A percentile compares a stretch with the other conserved stretches of the same genome.
Conservation (phyloP, 1,139 yeast genomes). For the Diutina mesorugosa region DNA sequence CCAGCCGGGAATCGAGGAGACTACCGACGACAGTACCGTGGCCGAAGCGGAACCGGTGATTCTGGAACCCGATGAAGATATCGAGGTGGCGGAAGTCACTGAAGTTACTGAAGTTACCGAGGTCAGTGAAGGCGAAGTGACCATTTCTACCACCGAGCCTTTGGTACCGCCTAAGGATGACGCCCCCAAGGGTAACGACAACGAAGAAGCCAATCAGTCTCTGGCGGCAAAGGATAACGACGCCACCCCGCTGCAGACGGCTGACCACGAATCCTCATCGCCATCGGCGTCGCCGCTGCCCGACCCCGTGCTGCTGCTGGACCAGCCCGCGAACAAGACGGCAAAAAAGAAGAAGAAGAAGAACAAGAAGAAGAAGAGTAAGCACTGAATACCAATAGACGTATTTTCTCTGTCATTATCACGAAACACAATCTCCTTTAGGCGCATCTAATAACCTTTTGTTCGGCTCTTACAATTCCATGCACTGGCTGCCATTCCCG, state of each 20-base stretch:
- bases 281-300: not conserved
- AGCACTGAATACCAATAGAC: not conserved
- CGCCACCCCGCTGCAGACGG: not conserved
- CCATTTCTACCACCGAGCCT: not conserved
- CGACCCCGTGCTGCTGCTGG: not conserved
- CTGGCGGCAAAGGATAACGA: no score
- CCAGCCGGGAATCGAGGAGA: not conserved
- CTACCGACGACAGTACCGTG: not conserved
- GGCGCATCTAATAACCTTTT: no score
- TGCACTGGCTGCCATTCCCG: no score
- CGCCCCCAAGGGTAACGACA: no score
- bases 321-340: not conserved
- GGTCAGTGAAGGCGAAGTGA: not conserved
- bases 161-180: no score
- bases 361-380: not conserved
- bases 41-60: not conserved
- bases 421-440: no score
- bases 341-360: not conserved
- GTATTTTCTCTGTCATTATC: not conserved
- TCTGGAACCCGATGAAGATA: not conserved
- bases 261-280: not conserved
- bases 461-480: no score
- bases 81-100: not conserved
- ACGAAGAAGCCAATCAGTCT: no score
- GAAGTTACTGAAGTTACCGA: not conserved